Evolutionary conservation across 148 eudicot genomes (phyloP).

Genomic region (Beta vulgaris): DNA sequence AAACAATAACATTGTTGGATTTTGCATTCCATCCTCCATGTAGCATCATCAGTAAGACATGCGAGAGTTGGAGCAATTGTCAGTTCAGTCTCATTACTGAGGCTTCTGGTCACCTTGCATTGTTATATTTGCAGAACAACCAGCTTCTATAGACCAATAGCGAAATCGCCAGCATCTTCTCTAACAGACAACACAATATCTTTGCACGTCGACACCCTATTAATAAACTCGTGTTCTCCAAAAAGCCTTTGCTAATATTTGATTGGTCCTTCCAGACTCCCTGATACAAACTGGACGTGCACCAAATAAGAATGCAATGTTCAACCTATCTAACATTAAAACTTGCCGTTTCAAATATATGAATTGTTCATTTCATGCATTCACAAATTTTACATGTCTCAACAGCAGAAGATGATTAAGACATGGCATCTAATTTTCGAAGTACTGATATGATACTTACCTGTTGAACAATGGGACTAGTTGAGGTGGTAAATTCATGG

Average conservation of each 20-base stretch:
- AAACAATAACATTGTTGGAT: neutral
- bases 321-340: neutral
- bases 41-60: slow-evolving; percentile 8
- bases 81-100: neutral
- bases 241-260: slow-evolving; percentile 45
- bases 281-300: slow-evolving; percentile 73
- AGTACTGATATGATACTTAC: slow-evolving; percentile 32
- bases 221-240: neutral
- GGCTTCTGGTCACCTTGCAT: neutral
- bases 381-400: neutral
- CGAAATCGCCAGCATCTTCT: slow-evolving; percentile 4
- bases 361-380: neutral
- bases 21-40: neutral
- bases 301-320: neutral
- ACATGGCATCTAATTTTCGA: neutral
- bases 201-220: neutral
- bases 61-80: neutral
- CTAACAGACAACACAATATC: neutral
- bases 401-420: slow-evolving; percentile 1
- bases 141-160: slow-evolving; percentile 6
- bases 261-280: slow-evolving; percentile 92
- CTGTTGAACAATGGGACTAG: slow-evolving; percentile 87
- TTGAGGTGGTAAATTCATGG: slow-evolving; percentile 72
- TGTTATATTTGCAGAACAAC: neutral
- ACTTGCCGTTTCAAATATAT: neutral